phyloP scores from a whole-genome alignment of 305 asterid genomes.

The Fraxinus ornus region DNA sequence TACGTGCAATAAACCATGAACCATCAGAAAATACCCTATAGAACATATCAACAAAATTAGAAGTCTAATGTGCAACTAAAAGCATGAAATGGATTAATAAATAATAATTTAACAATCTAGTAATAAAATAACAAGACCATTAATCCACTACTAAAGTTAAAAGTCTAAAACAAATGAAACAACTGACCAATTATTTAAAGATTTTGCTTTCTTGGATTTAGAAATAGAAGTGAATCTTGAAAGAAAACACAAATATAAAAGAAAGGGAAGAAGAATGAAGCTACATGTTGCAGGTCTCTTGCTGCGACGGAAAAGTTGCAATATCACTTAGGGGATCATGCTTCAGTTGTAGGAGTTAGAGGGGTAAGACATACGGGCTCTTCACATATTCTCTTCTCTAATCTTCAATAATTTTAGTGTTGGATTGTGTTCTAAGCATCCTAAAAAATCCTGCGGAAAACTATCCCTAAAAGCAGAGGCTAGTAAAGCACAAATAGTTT shows the following conservation, averaged over 20 bases:
- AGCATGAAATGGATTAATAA: background rate
- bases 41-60: background rate
- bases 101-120: background rate
- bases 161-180: background rate
- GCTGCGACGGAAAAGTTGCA: background rate
- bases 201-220: background rate
- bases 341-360: background rate
- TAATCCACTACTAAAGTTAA: background rate
- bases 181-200: background rate
- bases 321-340: background rate
- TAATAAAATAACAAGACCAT: background rate
- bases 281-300: background rate
- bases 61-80: background rate
- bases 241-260: background rate
- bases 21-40: background rate
- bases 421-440: background rate
- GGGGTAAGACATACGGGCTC: background rate
- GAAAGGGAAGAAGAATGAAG: background rate
- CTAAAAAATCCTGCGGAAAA: background rate
- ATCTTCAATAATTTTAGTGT: background rate
- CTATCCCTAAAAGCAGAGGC: background rate
- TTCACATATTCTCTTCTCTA: background rate
- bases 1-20: background rate
- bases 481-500: background rate
- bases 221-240: background rate